Conservation (phyloP, 2,329 filamentous ascomycete species). For the Tolypocladium nubicola region DNA sequence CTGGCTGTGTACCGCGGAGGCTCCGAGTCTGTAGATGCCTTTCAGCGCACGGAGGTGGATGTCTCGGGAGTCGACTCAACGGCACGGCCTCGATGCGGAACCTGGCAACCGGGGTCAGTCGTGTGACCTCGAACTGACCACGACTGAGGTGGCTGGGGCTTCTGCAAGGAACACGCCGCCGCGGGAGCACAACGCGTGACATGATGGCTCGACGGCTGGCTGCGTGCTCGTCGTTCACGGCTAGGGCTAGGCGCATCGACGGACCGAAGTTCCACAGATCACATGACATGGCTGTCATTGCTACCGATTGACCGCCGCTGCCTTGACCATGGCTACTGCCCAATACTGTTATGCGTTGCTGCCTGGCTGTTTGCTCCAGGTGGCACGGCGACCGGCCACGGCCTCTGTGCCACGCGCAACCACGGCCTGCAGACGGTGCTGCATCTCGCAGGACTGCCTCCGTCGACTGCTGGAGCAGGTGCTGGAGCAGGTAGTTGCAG, state of each 20-base stretch:
- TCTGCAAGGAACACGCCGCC: neutral
- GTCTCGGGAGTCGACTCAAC: neutral
- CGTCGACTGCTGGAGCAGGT: neutral
- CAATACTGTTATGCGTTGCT: too few relatives aligned
- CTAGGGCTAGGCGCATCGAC: neutral
- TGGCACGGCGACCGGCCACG: too few relatives aligned
- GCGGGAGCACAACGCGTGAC: neutral
- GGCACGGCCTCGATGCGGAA: neutral
- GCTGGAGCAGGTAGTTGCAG: neutral
- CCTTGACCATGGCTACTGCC: too few relatives aligned
- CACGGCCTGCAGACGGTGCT: neutral
- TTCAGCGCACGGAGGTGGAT: neutral
- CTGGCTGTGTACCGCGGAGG: neutral
- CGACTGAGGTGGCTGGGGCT: neutral
- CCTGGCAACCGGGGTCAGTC: neutral
- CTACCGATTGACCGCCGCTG: too few relatives aligned
- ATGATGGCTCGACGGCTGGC: neutral
- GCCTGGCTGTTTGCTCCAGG: too few relatives aligned
- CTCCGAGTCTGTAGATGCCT: neutral
- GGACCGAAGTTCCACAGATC: too few relatives aligned
- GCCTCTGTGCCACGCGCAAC: neutral
- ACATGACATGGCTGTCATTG: too few relatives aligned
- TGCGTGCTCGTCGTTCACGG: neutral
- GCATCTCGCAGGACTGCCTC: neutral
- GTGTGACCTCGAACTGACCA: neutral